Conservation (phyloP, 169 alveolate species). For the Plasmodium cynomolgi region DNA sequence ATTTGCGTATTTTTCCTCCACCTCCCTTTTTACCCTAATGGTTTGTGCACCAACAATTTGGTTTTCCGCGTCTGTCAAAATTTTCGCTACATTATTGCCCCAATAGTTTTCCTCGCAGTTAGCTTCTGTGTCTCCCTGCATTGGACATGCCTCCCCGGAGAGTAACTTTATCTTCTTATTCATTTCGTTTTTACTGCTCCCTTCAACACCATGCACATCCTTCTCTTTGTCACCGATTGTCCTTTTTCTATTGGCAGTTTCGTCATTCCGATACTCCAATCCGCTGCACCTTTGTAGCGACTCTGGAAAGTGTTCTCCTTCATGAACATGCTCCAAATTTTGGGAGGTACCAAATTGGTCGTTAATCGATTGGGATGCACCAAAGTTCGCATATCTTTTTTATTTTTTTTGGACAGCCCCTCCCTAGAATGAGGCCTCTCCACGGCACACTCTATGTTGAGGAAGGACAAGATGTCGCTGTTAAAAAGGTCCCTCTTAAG, state of each 20-base stretch:
- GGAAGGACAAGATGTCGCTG: constrained; percentile 41
- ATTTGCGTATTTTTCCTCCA: neutral
- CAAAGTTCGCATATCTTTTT: neutral
- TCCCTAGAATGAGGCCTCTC: neutral
- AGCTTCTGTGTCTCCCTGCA: neutral
- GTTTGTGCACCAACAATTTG: neutral
- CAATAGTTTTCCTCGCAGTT: neutral
- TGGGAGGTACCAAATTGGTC: neutral
- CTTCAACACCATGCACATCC: neutral
- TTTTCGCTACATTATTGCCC: neutral
- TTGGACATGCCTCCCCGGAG: neutral
- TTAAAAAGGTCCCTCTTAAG: constrained; percentile 42
- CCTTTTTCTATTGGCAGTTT: neutral
- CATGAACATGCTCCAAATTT: neutral
- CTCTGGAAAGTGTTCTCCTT: neutral
- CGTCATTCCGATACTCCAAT: neutral
- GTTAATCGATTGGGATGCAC: neutral
- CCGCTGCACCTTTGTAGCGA: neutral
- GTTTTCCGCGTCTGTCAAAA: neutral
- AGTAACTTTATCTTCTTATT: neutral
- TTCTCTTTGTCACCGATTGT: neutral
- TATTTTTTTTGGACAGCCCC: neutral
- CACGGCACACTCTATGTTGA: constrained; percentile 20
- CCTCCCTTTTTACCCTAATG: neutral
- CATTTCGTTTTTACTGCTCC: neutral